Conservation (phyloP, 192 early-diverging fungal genomes). For the Podila epigama region DNA sequence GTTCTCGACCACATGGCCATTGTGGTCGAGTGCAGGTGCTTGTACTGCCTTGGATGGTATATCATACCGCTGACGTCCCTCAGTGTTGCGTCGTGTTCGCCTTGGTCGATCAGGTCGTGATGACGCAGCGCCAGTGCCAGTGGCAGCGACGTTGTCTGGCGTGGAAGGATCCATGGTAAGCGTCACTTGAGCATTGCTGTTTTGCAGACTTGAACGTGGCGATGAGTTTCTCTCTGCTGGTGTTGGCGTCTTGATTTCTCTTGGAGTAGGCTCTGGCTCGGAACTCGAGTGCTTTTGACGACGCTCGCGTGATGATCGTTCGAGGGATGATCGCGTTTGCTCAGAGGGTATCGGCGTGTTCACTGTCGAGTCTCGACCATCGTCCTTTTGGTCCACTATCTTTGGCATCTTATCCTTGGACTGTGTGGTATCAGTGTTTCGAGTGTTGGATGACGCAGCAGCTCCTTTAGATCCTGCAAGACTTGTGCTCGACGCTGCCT, state of each 20-base stretch:
- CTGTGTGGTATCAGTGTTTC: neutral
- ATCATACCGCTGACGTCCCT: neutral
- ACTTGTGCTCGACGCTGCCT: slow-evolving; percentile 21
- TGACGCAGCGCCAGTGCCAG: no score
- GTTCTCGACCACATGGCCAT: neutral
- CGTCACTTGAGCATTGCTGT: no score
- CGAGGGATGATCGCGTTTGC: neutral
- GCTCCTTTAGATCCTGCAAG: slow-evolving; percentile 11
- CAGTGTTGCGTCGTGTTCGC: slow-evolving; percentile 21
- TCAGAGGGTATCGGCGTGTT: neutral
- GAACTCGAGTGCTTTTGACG: no score
- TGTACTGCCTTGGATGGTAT: neutral
- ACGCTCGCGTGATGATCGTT: no score
- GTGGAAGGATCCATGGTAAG: no score
- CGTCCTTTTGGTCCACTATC: neutral
- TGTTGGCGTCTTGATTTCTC: no score
- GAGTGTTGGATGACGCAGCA: neutral
- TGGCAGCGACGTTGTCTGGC: no score
- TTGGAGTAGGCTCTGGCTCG: no score
- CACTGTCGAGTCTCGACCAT: neutral
- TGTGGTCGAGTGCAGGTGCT: neutral
- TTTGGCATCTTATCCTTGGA: neutral
- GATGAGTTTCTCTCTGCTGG: no score
- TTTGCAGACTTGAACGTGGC: no score
- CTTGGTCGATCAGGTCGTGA: slow-evolving; percentile 26